Percentiles rank a stretch among this genome's conserved stretches.
Conservation (phyloP, 345 rosid species). For the Hibiscus mutabilis region DNA sequence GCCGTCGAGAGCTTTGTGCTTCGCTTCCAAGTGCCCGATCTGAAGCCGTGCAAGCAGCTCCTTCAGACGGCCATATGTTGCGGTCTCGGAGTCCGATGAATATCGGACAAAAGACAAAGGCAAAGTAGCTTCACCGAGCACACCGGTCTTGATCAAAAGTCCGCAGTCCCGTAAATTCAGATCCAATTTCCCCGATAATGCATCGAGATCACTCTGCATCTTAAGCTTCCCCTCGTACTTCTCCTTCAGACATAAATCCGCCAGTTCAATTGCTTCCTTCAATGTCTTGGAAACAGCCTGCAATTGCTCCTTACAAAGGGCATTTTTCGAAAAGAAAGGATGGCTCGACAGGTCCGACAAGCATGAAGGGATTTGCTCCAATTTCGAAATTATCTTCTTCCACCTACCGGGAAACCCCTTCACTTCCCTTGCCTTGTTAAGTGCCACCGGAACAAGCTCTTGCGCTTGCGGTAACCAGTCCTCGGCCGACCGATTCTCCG, state of each 20-base stretch:
- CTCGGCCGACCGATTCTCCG: slow-evolving; percentile 42
- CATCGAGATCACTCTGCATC: slow-evolving; percentile 95
- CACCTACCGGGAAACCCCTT: slow-evolving; percentile 72
- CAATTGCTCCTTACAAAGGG: slow-evolving; percentile 81
- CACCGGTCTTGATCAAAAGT: slow-evolving; percentile 79
- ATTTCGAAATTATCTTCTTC: slow-evolving; percentile 74
- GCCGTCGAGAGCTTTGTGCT: slow-evolving; percentile 72
- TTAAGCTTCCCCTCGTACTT: slow-evolving; percentile 75
- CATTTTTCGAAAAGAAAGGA: slow-evolving; percentile 85
- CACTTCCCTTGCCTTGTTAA: slow-evolving; percentile 51
- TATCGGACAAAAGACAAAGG: slow-evolving; percentile 31
- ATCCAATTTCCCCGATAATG: slow-evolving; percentile 67
- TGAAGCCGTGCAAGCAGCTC: slow-evolving; percentile 91
- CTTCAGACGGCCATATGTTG: slow-evolving; percentile 33
- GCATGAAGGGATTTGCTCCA: slow-evolving; percentile 74
- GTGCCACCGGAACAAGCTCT: slow-evolving; percentile 62
- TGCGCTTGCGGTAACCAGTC: slow-evolving; percentile 63
- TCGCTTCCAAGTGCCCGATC: slow-evolving; percentile 86
- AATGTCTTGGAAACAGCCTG: slow-evolving; percentile 59
- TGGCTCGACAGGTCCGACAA: slow-evolving; percentile 83
- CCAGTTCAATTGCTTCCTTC: slow-evolving; percentile 45
- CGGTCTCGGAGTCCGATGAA: slow-evolving; percentile 38
- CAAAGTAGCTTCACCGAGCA: slow-evolving; percentile 66
- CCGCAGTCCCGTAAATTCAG: slow-evolving; percentile 76
- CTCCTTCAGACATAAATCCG: slow-evolving; percentile 47